Evolutionary conservation across 164 flowering plant species (phyloP).

Genomic region (Saururus chinensis): DNA sequence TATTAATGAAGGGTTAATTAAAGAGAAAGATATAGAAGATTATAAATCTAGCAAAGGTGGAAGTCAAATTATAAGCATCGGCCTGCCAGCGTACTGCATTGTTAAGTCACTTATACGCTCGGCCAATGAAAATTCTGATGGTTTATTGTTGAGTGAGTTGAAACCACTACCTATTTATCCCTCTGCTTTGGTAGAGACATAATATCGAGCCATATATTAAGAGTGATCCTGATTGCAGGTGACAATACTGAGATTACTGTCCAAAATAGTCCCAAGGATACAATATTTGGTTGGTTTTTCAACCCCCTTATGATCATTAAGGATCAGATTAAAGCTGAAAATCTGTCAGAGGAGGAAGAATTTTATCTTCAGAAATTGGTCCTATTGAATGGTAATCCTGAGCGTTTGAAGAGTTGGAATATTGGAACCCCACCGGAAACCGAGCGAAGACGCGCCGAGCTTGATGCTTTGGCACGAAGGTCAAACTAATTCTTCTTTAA

Average conservation of each 20-base stretch:
- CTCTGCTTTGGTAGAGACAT: neutral
- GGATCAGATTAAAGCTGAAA: conserved; percentile 75
- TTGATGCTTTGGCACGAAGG: conserved; percentile 86
- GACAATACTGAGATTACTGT: conserved; percentile 58
- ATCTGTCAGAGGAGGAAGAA: conserved; percentile 62
- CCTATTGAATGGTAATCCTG: conserved; percentile 43
- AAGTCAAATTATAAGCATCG: conserved; percentile 37
- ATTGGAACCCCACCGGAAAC: conserved; percentile 40
- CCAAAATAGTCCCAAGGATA: conserved; percentile 64
- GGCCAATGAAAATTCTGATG: conserved; percentile 49
- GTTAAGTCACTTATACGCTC: conserved; percentile 60
- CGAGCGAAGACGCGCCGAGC: conserved; percentile 60
- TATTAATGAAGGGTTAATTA: conserved; percentile 56
- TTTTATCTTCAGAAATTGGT: conserved; percentile 61
- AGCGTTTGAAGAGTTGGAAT: conserved; percentile 35
- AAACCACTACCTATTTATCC: neutral
- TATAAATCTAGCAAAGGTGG: conserved; percentile 40
- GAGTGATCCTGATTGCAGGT: conserved; percentile 21
- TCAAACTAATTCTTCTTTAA: conserved; percentile 4
- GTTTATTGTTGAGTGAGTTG: conserved; percentile 64
- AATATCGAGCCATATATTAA: neutral
- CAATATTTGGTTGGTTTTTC: conserved; percentile 72
- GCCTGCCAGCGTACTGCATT: conserved; percentile 76
- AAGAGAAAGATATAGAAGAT: conserved; percentile 55
- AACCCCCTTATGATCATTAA: conserved; percentile 74